Conservation (phyloP, 306 rosid genomes). For the Cucumis hystrix region DNA sequence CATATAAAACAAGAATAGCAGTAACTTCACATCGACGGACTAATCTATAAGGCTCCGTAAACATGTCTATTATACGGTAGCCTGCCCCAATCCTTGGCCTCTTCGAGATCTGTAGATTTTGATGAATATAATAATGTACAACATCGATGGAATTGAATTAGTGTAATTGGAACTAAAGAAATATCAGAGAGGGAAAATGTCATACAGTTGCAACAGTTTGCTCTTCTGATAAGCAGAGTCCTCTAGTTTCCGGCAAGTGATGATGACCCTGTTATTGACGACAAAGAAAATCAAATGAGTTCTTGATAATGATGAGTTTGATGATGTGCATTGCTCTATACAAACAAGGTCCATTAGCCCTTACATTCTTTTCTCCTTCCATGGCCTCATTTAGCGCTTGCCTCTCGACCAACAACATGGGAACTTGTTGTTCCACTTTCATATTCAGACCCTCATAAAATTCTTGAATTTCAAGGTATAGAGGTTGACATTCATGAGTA, state of each 20-base stretch:
- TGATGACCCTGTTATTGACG: slow-evolving; percentile 69
- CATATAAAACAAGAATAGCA: slow-evolving; percentile 87
- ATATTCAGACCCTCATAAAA: slow-evolving; percentile 86
- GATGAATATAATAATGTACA: not conserved
- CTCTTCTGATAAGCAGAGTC: slow-evolving; percentile 96
- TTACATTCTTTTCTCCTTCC: slow-evolving; percentile 91
- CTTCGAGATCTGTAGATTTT: slow-evolving; percentile 46
- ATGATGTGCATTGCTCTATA: not conserved
- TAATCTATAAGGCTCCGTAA: slow-evolving; percentile 78
- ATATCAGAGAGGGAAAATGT: not conserved
- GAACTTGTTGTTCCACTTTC: slow-evolving; percentile 96
- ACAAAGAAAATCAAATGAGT: slow-evolving; percentile 7
- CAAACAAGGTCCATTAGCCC: not conserved
- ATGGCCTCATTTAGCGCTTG: slow-evolving; percentile 97
- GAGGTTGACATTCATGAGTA: slow-evolving; percentile 94
- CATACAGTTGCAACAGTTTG: slow-evolving; percentile 82
- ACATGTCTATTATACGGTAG: slow-evolving; percentile 63
- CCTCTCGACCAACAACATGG: slow-evolving; percentile 99
- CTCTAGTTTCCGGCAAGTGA: slow-evolving; percentile 93
- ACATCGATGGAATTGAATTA: not conserved
- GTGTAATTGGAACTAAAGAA: not conserved
- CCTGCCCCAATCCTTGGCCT: slow-evolving; percentile 80
- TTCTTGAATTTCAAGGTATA: slow-evolving; percentile 92
- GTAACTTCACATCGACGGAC: slow-evolving; percentile 85
- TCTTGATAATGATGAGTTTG: not conserved